Evolutionary conservation across 352 stramenopile species (phyloP).

Genomic region (Blastocystis sp.): DNA sequence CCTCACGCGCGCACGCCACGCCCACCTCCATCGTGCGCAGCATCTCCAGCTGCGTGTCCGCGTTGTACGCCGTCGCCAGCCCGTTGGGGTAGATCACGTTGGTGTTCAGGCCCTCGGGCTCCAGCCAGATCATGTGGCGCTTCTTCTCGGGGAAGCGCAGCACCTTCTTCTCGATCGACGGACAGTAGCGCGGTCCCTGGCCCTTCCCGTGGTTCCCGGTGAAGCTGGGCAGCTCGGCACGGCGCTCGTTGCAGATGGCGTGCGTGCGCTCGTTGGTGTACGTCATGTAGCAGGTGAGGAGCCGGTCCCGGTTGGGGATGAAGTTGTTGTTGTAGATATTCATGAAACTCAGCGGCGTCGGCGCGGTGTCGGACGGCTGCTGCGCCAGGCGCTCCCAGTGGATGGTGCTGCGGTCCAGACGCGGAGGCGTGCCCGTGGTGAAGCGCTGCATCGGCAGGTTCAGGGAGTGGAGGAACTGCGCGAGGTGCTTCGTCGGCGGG

Average conservation of each 20-base stretch:
- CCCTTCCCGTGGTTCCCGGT: slow-evolving; percentile 81
- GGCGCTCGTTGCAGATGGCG: slow-evolving; percentile 75
- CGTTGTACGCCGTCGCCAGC: slow-evolving; percentile 87
- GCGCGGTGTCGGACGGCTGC: slow-evolving; percentile 89
- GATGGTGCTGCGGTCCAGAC: slow-evolving; percentile 92
- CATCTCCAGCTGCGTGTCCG: slow-evolving; percentile 91
- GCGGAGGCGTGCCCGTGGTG: slow-evolving; percentile 86
- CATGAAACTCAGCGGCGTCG: slow-evolving; percentile 92
- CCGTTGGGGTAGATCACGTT: slow-evolving; percentile 97
- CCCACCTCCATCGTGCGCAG: slow-evolving; percentile 86
- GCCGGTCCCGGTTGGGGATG: slow-evolving; percentile 76
- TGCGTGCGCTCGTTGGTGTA: slow-evolving; percentile 90
- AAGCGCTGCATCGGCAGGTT: slow-evolving; percentile 63
- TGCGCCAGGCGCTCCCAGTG: slow-evolving; percentile 85
- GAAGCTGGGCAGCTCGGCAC: slow-evolving; percentile 62
- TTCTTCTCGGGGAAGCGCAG: slow-evolving; percentile 83
- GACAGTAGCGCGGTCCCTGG: slow-evolving; percentile 91
- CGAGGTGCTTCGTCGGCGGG: slow-evolving; percentile 90
- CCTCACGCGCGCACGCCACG: not conserved
- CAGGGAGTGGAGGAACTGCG: slow-evolving; percentile 79
- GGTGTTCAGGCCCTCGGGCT: slow-evolving; percentile 94
- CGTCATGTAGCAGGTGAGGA: slow-evolving; percentile 92
- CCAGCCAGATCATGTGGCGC: slow-evolving; percentile 92
- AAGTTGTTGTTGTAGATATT: slow-evolving; percentile 80
- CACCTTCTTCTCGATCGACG: slow-evolving; percentile 95